Base-by-base conservation (phyloP, 2,329 filamentous ascomycete species). In the Graphilbum ipis-grandicollis region DNA sequence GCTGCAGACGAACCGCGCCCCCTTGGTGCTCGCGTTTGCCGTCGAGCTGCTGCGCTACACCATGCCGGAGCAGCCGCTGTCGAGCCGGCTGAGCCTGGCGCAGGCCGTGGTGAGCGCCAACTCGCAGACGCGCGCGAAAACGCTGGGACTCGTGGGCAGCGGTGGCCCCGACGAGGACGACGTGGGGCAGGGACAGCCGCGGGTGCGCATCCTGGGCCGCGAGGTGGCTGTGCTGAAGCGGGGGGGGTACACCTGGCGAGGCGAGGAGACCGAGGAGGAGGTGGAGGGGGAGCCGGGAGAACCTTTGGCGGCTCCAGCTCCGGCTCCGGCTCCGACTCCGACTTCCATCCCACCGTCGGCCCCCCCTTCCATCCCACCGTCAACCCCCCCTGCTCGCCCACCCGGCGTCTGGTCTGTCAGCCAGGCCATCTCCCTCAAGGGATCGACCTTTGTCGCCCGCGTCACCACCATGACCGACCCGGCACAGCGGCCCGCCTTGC, bases 31-130 rank as follows among this genome's bases (percentile, higher is more conserved):
- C 5, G 83, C 83, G 0, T 92, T 92, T 54, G 75, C 79, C 1
- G 69, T 84, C 13, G 70, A 74, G 41, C 52, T 88, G 34, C 52
- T 92, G 33, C 76, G 79, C 33, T 75, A 79, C 50, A 92, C 82
- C 0, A 88, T 86, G 77, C 80, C 84, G 0, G 76, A 81, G 45
- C 85, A 93, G 51, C 84, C 84, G 3, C 63, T 77, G 3, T 90
- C 81, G n/a, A 88, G 82, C 51, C 66, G 82, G 33, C 59, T 93
- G 17, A 92, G 83, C 50, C 60, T 93, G 17, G 81, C 77, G 0
- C 84, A 93, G 54, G 83, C 81, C 1, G 75, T 90, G 1, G 80
- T 92, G 14, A 86, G 81, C 50, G 74, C 75, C 21, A 90, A 88
- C 50, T 84, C 79, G 41, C 70, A 75, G 44, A 73, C 71, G 26